These are phyloP conservation scores for Torrubiella hemipterigena DNA, from an alignment of 2,329 filamentous ascomycete genomes.

Conservation along the genomic window DNA sequence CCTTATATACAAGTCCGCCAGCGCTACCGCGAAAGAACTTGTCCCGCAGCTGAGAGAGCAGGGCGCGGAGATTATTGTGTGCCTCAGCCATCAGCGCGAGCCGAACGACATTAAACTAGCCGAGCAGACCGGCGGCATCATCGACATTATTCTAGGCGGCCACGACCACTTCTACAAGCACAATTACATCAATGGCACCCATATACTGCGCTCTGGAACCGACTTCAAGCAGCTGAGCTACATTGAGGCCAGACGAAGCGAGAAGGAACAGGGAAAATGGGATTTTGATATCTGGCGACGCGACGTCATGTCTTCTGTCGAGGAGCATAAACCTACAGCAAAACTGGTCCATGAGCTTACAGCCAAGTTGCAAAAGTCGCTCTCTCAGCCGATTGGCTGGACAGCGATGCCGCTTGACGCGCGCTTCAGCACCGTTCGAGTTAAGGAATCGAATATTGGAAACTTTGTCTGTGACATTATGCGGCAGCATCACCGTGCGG, in stretches of 20 bases:
- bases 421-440: conserved; percentile 71
- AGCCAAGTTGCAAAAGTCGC: conserved; percentile 58
- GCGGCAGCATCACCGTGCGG: conserved; percentile 68
- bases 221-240: conserved; percentile 93
- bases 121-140: conserved; percentile 55
- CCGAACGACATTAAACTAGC: conserved; percentile 85
- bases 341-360: conserved; percentile 58
- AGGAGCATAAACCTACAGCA: conserved; percentile 48
- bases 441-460: conserved; percentile 69
- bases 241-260: conserved; percentile 58
- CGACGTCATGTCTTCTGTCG: conserved; percentile 59
- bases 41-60: conserved; percentile 60
- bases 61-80: conserved; percentile 73
- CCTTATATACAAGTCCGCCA: conserved; percentile 71
- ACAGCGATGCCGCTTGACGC: conserved; percentile 71
- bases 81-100: conserved; percentile 75
- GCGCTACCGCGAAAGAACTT: conserved; percentile 61
- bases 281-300: conserved; percentile 66
- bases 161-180: conserved; percentile 87
- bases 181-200: conserved; percentile 62
- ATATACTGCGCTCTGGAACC: conserved; percentile 76
- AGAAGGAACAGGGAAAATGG: conserved; percentile 42
- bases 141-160: conserved; percentile 79
- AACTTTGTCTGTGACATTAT: conserved; percentile 92
- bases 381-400: conserved; percentile 75